Evolutionary conservation across 2,329 filamentous ascomycete genomes (phyloP), one percentile per base, ranked within the genome.

Genomic region (Raffaelea ambrosiae): DNA sequence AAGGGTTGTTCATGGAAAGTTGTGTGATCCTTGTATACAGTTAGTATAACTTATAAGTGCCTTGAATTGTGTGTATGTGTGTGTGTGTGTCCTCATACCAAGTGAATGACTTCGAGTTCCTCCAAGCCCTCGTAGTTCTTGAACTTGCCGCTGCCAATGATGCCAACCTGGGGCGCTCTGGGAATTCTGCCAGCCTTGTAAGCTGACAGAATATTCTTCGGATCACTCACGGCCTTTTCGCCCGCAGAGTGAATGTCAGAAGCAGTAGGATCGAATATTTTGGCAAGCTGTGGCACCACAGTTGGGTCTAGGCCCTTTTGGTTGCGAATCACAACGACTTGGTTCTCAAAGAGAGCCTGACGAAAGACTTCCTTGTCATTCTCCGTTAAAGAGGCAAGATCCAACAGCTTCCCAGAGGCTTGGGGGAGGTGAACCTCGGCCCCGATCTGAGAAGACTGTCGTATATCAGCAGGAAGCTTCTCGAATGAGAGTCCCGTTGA

Each of bases 1-100:
- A 88, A n/a, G 3, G 52, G 52, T 7, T 33, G 4, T 21, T 51
- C 50, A 31, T 54, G 52, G 36, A 54, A 54, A 1, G 50, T 51
- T 7, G 50, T 52, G 47, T 54, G 50, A 44, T 52, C 48, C 46
- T 48, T 20, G 14, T 4, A n/a, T 3, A 13, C n/a, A 23, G 31
- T 44, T 23, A 44, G 33, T 38, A 23, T 19, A 33, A 9, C 31
- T n/a, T n/a, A n/a, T n/a, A n/a, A n/a, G n/a, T n/a, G n/a, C n/a
- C n/a, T n/a, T n/a, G n/a, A 33, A 33, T 33, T 33, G 16, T 33
- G 9, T 33, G 9, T 16, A 33, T 33, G 31, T n/a, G n/a, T n/a
- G n/a, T n/a, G n/a, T n/a, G n/a, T n/a, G n/a, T n/a, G n/a, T n/a
- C n/a, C 11, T 11, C 46, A 21, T 39, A 47, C 46, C 38, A 52